phyloP scores from a whole-genome alignment of 2,329 filamentous ascomycete genomes.

The Xylaria sp. region DNA sequence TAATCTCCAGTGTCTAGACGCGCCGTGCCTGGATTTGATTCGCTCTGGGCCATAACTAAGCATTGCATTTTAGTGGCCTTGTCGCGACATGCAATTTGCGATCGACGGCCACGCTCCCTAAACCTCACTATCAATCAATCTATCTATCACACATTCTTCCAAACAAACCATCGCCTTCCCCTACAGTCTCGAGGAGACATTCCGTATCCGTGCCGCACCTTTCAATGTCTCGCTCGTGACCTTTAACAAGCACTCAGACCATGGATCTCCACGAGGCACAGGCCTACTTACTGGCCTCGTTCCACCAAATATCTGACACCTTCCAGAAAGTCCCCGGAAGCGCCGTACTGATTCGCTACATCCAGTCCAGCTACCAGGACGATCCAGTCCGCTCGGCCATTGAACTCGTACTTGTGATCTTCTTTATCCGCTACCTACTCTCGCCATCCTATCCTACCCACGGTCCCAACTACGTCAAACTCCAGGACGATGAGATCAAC shows the following conservation, averaged over 20 bases:
- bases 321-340: slow-evolving; percentile 95
- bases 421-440: slow-evolving; percentile 91
- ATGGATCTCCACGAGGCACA: slow-evolving; percentile 70
- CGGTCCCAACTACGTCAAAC: slow-evolving; percentile 84
- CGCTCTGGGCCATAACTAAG: too few relatives aligned
- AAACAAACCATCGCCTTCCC: neutral
- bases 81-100: neutral
- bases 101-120: too few relatives aligned
- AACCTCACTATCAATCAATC: neutral
- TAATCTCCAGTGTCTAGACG: slow-evolving; percentile 8
- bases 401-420: slow-evolving; percentile 90
- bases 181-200: neutral
- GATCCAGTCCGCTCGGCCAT: slow-evolving; percentile 93
- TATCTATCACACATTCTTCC: neutral
- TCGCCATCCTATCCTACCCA: slow-evolving; percentile 90
- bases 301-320: slow-evolving; percentile 58
- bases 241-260: slow-evolving; percentile 2
- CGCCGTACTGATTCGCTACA: slow-evolving; percentile 90
- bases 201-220: slow-evolving; percentile 1
- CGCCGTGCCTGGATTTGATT: neutral
- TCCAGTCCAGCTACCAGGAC: slow-evolving; percentile 96
- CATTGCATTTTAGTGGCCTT: too few relatives aligned
- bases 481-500: slow-evolving; percentile 96
- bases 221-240: slow-evolving; percentile 12
- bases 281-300: slow-evolving; percentile 53